Evolutionary conservation across 805 yeast genomes (phyloP), one percentile per base, ranked within the genome.

Genomic region (Wickerhamiella spandovensis): DNA sequence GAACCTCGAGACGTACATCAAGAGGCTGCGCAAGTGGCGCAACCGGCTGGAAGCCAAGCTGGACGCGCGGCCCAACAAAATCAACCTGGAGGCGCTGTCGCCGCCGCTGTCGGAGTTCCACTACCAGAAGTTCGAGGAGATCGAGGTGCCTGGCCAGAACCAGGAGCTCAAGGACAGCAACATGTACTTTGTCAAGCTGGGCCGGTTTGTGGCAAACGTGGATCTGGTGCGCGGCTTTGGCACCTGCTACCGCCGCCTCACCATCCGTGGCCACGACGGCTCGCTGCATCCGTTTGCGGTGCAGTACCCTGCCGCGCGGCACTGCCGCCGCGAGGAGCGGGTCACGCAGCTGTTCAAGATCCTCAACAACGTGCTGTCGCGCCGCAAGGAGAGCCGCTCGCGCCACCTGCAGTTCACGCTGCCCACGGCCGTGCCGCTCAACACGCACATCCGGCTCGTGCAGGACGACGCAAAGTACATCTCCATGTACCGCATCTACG

Each of bases 91-190:
- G 67, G 79, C 88, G 51, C 73, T 92, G 54, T 88, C 97, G 60
- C 96, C 97, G 15, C 97, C 90, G 59, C 72, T 92, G 65, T 83
- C 95, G 63, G 96, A 89, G 63, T 92, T 94, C 78, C 98, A 92
- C 67, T 95, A 92, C 64, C 97, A 92, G 65, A 90, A 88, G 67
- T 92, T 92, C 63, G 99, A 92, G 64, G 98, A 92, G 47, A 86
- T 92, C 52, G 98, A 92, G 64, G 81, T 92, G 52, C 98, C 98
- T 0, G 98, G 99, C 1, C 99, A 92, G 63, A 92, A 92, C 61
- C 70, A 89, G 62, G 72, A 87, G 69, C 84, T 86, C 64, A 84
- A 82, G 63, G 97, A 90, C 60, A 87, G 76, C 65, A 90, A 86
- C 63, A 66, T 77, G n/a, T 95, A 90, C 64, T 94, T 92, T 64